Conservation (phyloP, 1,284 basidiomycete species). For the Trichosporon faecale region DNA sequence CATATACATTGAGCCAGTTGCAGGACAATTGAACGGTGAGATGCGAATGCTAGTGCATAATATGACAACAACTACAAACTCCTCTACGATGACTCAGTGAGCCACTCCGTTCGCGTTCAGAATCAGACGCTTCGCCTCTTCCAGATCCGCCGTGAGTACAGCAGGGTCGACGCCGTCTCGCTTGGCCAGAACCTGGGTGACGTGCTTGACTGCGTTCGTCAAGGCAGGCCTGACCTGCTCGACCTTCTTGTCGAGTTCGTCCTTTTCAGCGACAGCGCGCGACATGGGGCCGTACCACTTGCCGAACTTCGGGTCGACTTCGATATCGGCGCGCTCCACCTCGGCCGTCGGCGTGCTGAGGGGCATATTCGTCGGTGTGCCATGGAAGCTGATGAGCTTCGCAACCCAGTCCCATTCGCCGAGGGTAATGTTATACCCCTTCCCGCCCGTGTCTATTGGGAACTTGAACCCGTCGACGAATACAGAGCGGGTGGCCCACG, state of each 20-base stretch:
- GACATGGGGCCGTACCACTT: background rate
- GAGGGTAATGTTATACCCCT: background rate
- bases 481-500: background rate
- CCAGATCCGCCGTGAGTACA: background rate
- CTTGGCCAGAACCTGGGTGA: background rate
- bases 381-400: background rate
- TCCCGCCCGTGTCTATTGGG: background rate
- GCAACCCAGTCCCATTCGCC: constrained; percentile 12
- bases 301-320: background rate
- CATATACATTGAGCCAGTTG: background rate
- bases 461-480: background rate
- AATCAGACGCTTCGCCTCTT: background rate
- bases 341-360: background rate
- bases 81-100: background rate
- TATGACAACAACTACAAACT: background rate
- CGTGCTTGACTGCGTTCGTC: background rate
- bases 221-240: background rate
- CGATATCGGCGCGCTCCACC: background rate
- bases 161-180: background rate
- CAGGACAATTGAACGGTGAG: background rate
- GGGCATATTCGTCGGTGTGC: background rate
- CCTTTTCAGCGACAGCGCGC: background rate
- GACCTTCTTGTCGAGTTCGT: background rate
- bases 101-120: background rate
- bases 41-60: background rate